Base-by-base conservation (phyloP, 768 basidiomycete genomes). In the Kwoniella shandongensis region DNA sequence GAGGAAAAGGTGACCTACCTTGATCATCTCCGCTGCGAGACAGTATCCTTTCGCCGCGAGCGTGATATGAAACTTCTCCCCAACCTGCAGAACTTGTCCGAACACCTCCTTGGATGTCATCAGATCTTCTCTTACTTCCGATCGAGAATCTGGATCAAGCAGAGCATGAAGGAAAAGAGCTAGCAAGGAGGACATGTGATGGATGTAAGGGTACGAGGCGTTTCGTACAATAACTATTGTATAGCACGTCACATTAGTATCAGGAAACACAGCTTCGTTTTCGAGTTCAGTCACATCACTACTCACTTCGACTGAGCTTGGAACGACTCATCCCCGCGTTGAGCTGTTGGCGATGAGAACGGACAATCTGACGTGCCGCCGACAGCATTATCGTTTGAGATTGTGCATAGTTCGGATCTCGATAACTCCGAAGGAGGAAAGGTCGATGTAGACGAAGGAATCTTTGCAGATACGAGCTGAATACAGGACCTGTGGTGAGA, bases 401-500 rank as follows among this genome's bases (percentile, higher is more conserved):
- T 38, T 45, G 23, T 1, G 27, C 26, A 29, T 35, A 59, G 15
- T 38, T 40, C 4, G 26, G 6, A 47, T 59, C 44, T 13, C 25
- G 39, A 41, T 52, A 59, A 39, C 57, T 51, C 11, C 42, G 30
- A 7, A 59, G 15, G 3, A 59, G 42, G 47, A 52, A 59, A 10
- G 57, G 57, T 38, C 57, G 49, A 47, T 59, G 57, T 22, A 59
- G 36, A 10, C 57, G 50, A 32, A 59, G 32, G 18, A 51, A 40
- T 5, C 57, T 23, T 35, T 59, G 57, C 10, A 52, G 57, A 26
- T 45, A 59, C 12, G 57, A 52, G 27, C 56, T 58, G n/a, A 26
- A 5, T 22, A 18, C 29, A 45, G 25, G 10, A 49, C 10, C 15
- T 29, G 38, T 15, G 51, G 25, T 13, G 41, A 4, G 22, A 17